Evolutionary conservation across 2,329 filamentous ascomycete genomes (phyloP).

Genomic region (Diaporthe nobilis): DNA sequence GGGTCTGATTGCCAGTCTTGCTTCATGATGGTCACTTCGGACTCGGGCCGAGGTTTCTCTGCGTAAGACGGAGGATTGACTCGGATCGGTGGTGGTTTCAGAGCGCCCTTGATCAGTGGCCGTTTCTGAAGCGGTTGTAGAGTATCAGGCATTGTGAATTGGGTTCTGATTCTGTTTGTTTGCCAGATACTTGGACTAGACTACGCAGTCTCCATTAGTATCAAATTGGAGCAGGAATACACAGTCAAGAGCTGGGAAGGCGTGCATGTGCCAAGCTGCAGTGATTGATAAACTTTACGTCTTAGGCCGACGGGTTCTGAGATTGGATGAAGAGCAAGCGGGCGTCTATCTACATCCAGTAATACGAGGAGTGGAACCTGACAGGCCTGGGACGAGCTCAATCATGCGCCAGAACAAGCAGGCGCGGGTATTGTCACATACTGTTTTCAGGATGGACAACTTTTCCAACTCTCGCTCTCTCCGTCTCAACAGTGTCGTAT

Average conservation of each 20-base stretch:
- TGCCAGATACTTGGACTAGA: not conserved
- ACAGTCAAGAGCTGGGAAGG: not conserved
- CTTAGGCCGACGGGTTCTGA: constrained; percentile 26
- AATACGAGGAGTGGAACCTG: constrained; percentile 16
- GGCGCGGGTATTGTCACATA: not conserved
- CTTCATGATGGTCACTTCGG: constrained; percentile 35
- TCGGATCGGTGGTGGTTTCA: constrained; percentile 11
- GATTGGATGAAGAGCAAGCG: not conserved
- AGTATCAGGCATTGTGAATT: constrained; percentile 19
- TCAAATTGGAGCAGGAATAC: not conserved
- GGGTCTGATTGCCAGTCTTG: constrained; percentile 15
- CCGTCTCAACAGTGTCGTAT: not conserved
- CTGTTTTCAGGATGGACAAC: not conserved
- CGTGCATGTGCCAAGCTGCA: constrained; percentile 15
- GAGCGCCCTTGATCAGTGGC: constrained; percentile 36
- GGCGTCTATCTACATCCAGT: constrained; percentile 1
- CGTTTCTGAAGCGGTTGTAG: not conserved
- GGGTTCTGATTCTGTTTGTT: not conserved
- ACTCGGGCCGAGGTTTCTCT: constrained; percentile 7
- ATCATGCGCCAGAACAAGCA: not conserved
- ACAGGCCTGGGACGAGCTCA: constrained; percentile 1
- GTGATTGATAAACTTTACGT: constrained; percentile 15
- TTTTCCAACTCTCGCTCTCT: not conserved
- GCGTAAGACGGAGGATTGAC: constrained; percentile 29
- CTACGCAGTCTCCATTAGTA: not conserved